Base-by-base conservation (phyloP, 176 grass and related monocot species). In the Cenchrus purpureus region DNA sequence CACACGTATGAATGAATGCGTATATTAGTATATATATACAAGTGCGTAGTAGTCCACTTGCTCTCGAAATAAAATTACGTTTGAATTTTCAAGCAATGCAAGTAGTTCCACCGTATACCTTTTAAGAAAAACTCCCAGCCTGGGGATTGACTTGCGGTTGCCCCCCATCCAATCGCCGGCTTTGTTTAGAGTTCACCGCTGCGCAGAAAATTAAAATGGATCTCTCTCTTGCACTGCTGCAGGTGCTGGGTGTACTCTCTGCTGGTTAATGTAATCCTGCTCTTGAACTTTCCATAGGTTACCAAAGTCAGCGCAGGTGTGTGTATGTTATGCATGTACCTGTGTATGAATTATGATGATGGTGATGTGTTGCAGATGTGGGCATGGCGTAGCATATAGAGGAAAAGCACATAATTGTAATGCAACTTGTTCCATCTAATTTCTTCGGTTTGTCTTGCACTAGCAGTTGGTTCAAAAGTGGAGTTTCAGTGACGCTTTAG, bases 301-400 rank as follows among this genome's bases (percentile, higher is more conserved):
- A 28, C 59, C 10, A 62, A 61, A 62, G 59, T 62, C 59, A 62
- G 59, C 59, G 59, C 59, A 62, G 59, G 59, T 62, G 59, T 3
- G 25, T 83, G 55, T 87, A 52, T 4, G 45, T 53, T 28, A 62
- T 45, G 1, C 46, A 46, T 20, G 12, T 86, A 32, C 20, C 1
- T 7, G 17, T 66, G 15, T 40, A 17, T 56, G 42, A 44, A 37
- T 37, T 37, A 37, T 65, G 14, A 62, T 75, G 28, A 31, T 76
- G 43, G 14, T 85, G 87, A 89, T 80, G 82, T 66, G 28, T 22
- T 89, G 70, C 44, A 17, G 72, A 85, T 81, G 82, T 76, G 29
- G 19, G 19, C 51, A 61, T 85, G 61, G 80, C 46, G 46, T 72
- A 65, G 32, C 62, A 57, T 40, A 34, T 37, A 37, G 37, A 43